Percentiles rank a stretch among this genome's conserved stretches.
phyloP scores from a whole-genome alignment of 108 stramenopile species.

The Chaetoceros muelleri region DNA sequence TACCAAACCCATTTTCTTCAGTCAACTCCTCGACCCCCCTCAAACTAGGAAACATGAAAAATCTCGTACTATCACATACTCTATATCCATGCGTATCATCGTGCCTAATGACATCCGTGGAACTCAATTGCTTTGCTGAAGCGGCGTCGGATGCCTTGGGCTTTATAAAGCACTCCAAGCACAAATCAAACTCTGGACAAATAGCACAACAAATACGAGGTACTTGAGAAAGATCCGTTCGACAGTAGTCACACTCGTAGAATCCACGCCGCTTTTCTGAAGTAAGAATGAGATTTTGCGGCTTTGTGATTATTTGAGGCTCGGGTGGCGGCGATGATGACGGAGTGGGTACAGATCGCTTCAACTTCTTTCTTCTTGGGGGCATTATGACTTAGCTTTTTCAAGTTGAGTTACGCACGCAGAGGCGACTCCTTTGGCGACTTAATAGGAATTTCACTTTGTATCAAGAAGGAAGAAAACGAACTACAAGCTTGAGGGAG shows the following conservation, averaged over 20 bases:
- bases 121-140: slow-evolving; percentile 14
- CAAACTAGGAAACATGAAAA: slow-evolving; percentile 50
- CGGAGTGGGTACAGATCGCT: background rate
- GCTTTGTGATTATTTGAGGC: background rate
- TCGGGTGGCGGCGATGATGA: background rate
- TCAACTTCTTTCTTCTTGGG: background rate
- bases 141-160: slow-evolving; percentile 37
- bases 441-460: too few species aligned
- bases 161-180: slow-evolving; percentile 75
- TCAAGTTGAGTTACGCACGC: too few species aligned
- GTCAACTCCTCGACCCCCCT: slow-evolving; percentile 15
- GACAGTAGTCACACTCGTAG: slow-evolving; percentile 89
- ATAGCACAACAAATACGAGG: slow-evolving; percentile 78
- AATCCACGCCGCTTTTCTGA: slow-evolving; percentile 58
- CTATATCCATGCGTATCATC: slow-evolving; percentile 58
- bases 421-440: too few species aligned
- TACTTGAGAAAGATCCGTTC: slow-evolving; percentile 61
- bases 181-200: slow-evolving; percentile 80
- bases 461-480: too few species aligned
- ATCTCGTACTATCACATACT: slow-evolving; percentile 73
- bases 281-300: slow-evolving; percentile 26
- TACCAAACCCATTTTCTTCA: too few species aligned
- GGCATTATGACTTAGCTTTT: too few species aligned
- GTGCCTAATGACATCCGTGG: slow-evolving; percentile 40
- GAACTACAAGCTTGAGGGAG: too few species aligned